Percentiles rank a stretch among this genome's conserved stretches.
These are phyloP conservation scores for Blastomyces emzantsi DNA, from an alignment of 2,329 filamentous ascomycete genomes.

Conservation along the genomic window DNA sequence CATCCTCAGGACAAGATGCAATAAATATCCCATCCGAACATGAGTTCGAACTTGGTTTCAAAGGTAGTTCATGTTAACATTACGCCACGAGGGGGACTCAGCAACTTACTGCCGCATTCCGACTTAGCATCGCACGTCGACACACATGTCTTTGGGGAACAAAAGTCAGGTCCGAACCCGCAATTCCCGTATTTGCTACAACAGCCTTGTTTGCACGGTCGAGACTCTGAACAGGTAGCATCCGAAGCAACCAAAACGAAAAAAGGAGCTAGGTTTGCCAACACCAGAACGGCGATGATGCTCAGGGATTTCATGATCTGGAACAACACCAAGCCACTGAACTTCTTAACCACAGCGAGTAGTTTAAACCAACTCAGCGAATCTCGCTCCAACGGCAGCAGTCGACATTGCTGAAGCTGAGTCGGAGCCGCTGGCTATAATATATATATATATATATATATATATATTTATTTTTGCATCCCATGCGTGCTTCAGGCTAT, in stretches of 20 bases:
- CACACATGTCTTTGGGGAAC: conserved; percentile 16
- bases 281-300: neutral
- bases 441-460: neutral
- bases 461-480: neutral
- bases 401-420: neutral
- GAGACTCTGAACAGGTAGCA: conserved; percentile 5
- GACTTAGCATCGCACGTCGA: conserved; percentile 30
- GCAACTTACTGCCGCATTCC: conserved; percentile 23
- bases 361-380: neutral
- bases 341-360: neutral
- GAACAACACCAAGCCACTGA: neutral
- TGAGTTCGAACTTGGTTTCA: neutral
- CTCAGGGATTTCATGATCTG: neutral
- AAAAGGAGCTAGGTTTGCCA: neutral
- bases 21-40: neutral
- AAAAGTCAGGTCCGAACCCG: conserved; percentile 17
- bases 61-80: neutral
- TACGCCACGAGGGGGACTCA: neutral
- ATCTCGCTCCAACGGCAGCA: neutral
- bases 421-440: neutral
- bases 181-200: conserved; percentile 11
- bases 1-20: neutral
- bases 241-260: neutral
- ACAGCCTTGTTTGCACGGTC: conserved; percentile 8
- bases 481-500: neutral